A percentile compares a stretch with the other conserved stretches of the same genome.
phyloP scores from a whole-genome alignment of 1,284 basidiomycete genomes.

The Entoloma clypeatum region DNA sequence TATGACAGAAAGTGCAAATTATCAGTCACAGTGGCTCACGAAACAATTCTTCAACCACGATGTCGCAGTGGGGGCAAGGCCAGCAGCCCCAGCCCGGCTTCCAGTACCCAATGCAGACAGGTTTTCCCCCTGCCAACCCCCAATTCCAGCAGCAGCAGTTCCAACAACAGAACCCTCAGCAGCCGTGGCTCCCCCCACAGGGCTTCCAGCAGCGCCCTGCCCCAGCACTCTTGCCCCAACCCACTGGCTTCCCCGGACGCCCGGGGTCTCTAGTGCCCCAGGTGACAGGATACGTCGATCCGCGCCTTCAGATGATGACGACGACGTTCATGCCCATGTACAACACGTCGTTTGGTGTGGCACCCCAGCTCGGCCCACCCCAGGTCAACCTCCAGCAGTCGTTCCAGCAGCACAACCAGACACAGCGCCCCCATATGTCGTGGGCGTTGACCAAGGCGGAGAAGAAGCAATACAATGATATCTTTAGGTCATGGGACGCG shows the following conservation, averaged over 20 bases:
- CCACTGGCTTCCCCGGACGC: conserved; percentile 53
- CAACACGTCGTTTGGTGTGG: conserved; percentile 56
- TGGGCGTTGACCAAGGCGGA: conserved; percentile 91
- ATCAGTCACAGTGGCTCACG: no score
- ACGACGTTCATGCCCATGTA: conserved; percentile 84
- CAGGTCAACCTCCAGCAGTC: conserved; percentile 66
- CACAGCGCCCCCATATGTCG: conserved; percentile 75
- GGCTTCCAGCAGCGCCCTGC: no score
- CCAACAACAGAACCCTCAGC: conserved; percentile 34
- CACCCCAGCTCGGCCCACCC: conserved; percentile 69
- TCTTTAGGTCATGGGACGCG: conserved; percentile 95
- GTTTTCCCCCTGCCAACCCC: conserved; percentile 40
- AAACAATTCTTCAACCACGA: no score
- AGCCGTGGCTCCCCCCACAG: no score
- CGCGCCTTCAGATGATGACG: conserved; percentile 80
- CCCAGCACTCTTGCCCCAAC: conserved; percentile 46
- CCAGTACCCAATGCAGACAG: conserved; percentile 50
- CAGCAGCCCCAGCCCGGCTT: conserved; percentile 52
- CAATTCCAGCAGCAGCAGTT: conserved; percentile 39
- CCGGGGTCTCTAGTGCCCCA: conserved; percentile 65
- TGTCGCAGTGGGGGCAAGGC: conserved; percentile 60
- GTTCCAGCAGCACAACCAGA: conserved; percentile 77
- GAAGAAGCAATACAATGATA: conserved; percentile 96
- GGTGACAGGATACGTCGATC: conserved; percentile 81
- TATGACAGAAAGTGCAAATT: no score